Evolutionary conservation across 768 basidiomycete genomes (phyloP), one percentile per base, ranked within the genome.

Genomic region (Russula sp.): DNA sequence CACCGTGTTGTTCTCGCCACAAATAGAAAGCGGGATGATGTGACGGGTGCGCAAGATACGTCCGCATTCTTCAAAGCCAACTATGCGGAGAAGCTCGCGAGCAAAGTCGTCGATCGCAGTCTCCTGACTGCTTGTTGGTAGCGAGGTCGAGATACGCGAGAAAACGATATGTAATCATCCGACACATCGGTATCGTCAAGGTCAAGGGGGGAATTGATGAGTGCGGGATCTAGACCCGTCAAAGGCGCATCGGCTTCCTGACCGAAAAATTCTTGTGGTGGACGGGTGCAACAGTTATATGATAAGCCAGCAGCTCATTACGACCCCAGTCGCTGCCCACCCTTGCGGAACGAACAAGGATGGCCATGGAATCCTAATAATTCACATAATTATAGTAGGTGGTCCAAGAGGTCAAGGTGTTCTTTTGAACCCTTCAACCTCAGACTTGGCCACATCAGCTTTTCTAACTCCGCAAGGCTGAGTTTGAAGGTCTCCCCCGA

Each of bases 101-200:
- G 20, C 20, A 13, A 38, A 38, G n/a, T 52, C 50, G 11, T 25
- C 36, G 50, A 52, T 5, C 20, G 29, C 25, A 4, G 51, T 14
- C 35, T 47, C 43, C 18, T 60, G 51, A 32, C 42, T 16, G 32
- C 22, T 14, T 14, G 13, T 54, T 36, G 7, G 42, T 41, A n/a
- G 59, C 59, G 18, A 60, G 59, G 32, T 38, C 34, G 7, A 60
- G 29, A 22, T 54, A 55, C 38, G 22, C 32, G 11, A 58, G 36
- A 39, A 54, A 22, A 38, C 49, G 22, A 35, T 54, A 51, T 2
- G 59, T 45, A 16, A 16, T 52, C 52, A 9, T 51, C 41, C n/a
- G 42, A 43, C 42, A 18, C 2, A 43, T 43, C 0, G n/a, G n/a
- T 3, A 7, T 20, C 42, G 42, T 43, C 42, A 43, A 43, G 42